Evolutionary conservation across 202 grass and related monocot genomes (phyloP).

Genomic region (Musa balbisiana): DNA sequence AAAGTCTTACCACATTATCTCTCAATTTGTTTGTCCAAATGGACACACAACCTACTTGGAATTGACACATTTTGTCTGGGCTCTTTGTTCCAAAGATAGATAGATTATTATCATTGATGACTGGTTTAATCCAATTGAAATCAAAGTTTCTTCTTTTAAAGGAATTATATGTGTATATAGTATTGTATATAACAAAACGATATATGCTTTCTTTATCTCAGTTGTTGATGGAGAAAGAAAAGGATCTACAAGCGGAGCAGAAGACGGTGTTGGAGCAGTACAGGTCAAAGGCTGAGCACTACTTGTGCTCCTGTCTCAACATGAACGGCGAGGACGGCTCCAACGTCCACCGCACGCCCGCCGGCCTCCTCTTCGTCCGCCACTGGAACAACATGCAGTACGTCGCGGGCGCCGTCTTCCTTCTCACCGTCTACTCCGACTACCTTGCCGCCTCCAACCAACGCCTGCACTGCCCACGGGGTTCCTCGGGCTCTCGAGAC

Average conservation of each 20-base stretch:
- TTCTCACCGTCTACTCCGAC: conserved; percentile 63
- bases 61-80: not conserved
- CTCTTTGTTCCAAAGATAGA: too few relatives aligned
- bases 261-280: conserved; percentile 43
- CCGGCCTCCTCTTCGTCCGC: conserved; percentile 69
- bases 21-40: not conserved
- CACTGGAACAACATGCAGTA: conserved; percentile 97
- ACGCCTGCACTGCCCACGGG: conserved; percentile 26
- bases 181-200: not conserved
- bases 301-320: conserved; percentile 79
- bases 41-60: not conserved
- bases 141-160: too few relatives aligned
- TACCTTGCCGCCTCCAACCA: conserved; percentile 32
- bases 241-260: conserved; percentile 30
- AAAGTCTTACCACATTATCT: too few relatives aligned
- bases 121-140: not conserved
- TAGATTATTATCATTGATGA: too few relatives aligned
- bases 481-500: conserved; percentile 9
- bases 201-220: conserved; percentile 7
- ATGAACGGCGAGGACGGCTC: conserved; percentile 38
- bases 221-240: conserved; percentile 54
- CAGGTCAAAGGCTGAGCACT: conserved; percentile 55
- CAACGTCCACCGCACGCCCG: conserved; percentile 72
- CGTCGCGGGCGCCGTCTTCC: conserved; percentile 63
- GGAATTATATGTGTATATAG: not conserved